Evolutionary conservation across 441 rosid species (phyloP).

Genomic region (Metrosideros polymorpha): DNA sequence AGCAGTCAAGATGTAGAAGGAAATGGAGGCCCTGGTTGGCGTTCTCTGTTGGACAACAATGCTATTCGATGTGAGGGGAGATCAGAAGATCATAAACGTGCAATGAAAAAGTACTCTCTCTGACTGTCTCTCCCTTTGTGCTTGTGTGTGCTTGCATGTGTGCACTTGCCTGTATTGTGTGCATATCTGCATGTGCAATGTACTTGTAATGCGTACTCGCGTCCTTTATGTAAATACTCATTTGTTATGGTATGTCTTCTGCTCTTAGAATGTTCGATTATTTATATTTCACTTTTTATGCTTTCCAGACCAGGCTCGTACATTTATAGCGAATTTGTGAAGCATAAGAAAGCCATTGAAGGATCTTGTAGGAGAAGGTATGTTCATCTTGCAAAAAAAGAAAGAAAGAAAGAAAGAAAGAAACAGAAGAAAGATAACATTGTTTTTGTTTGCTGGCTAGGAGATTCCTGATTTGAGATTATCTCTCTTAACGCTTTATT

Average conservation of each 20-base stretch:
- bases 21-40: conserved; percentile 21
- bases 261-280: neutral
- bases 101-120: conserved; percentile 43
- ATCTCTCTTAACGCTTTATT: neutral
- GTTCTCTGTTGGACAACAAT: conserved; percentile 19
- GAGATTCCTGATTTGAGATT: neutral
- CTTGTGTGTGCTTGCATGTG: neutral
- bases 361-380: conserved; percentile 67
- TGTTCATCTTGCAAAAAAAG: neutral
- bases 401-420: neutral
- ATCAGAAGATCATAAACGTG: conserved; percentile 25
- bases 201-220: neutral
- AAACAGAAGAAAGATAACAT: neutral
- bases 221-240: neutral
- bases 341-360: conserved; percentile 55
- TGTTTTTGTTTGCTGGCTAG: neutral
- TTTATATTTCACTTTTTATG: conserved; percentile 3
- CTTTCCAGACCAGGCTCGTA: conserved; percentile 38
- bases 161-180: neutral
- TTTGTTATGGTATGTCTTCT: neutral
- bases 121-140: neutral
- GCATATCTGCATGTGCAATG: neutral
- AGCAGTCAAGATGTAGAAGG: conserved; percentile 30
- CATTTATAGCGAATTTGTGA: conserved; percentile 15
- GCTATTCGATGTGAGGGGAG: conserved; percentile 16